Conservation (phyloP, 495 filamentous ascomycete genomes). For the Glutinoglossum americanum region DNA sequence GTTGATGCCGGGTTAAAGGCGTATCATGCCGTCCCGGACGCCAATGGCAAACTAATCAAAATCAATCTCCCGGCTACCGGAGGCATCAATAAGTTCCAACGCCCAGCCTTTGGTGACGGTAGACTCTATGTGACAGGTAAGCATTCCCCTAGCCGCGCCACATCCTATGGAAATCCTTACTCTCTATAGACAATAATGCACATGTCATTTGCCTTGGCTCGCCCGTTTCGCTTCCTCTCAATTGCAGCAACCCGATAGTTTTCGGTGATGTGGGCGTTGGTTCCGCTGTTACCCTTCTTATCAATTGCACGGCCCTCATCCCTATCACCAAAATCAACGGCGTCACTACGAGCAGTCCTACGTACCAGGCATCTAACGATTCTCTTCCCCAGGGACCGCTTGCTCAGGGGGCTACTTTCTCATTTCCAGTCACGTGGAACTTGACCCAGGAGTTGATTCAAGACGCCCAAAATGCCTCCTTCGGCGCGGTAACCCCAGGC, state of each 20-base stretch:
- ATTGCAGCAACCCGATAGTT: slow-evolving; percentile 18
- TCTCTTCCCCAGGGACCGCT: slow-evolving; percentile 16
- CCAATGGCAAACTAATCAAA: slow-evolving; percentile 16
- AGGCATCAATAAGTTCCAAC: slow-evolving; percentile 23
- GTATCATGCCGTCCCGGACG: slow-evolving; percentile 18
- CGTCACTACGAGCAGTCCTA: slow-evolving; percentile 10
- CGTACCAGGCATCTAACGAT: slow-evolving; percentile 14
- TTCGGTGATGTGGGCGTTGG: slow-evolving; percentile 23
- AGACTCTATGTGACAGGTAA: slow-evolving; percentile 22
- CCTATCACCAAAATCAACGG: slow-evolving; percentile 15
- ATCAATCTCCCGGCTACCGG: slow-evolving; percentile 19
- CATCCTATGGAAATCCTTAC: neutral
- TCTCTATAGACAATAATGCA: neutral
- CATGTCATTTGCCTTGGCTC: slow-evolving; percentile 16
- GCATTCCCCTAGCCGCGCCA: slow-evolving; percentile 14
- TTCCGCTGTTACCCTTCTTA: slow-evolving; percentile 9
- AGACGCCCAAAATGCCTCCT: slow-evolving; percentile 13
- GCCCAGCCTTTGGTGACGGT: slow-evolving; percentile 26
- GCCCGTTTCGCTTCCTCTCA: slow-evolving; percentile 21
- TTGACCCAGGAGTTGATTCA: slow-evolving; percentile 16
- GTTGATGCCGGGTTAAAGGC: slow-evolving; percentile 17
- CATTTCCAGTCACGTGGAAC: slow-evolving; percentile 19
- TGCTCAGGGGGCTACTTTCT: slow-evolving; percentile 15
- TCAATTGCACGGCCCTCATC: slow-evolving; percentile 20
- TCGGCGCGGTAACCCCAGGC: slow-evolving; percentile 11